A percentile compares a stretch with the other conserved stretches of the same genome.
These are phyloP conservation scores for Fusarium redolens DNA, from an alignment of 2,329 filamentous ascomycete genomes.

Conservation along the genomic window DNA sequence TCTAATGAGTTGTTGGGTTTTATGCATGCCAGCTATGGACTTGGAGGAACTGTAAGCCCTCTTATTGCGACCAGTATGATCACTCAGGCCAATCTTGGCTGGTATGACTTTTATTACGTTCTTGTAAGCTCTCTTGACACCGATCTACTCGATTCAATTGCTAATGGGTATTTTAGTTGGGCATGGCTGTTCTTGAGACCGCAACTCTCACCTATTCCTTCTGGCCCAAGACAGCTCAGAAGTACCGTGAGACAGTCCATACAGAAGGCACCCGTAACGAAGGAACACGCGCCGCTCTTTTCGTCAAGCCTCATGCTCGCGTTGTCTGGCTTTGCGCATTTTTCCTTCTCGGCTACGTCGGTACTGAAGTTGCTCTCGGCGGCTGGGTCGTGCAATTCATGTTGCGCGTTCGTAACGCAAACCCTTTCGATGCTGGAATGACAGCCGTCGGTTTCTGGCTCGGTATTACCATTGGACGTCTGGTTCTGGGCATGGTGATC, in stretches of 20 bases:
- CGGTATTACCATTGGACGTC: conserved; percentile 77
- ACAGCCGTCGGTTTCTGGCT: conserved; percentile 85
- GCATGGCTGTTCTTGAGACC: conserved; percentile 3
- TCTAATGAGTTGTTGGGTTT: conserved; percentile 77
- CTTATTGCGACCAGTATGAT: conserved; percentile 78
- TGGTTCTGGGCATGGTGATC: conserved; percentile 19
- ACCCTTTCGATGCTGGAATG: conserved; percentile 76
- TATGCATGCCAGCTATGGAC: conserved; percentile 74
- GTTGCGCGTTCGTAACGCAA: conserved; percentile 76
- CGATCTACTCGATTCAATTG: fast-evolving
- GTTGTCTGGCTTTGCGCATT: conserved; percentile 76
- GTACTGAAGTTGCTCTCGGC: conserved; percentile 79
- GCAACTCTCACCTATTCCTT: conserved; percentile 64
- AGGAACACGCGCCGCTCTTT: conserved; percentile 48
- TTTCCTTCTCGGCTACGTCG: conserved; percentile 82
- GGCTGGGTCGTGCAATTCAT: conserved; percentile 90
- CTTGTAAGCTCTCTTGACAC: conserved; percentile 47
- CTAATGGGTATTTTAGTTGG: not conserved
- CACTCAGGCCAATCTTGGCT: conserved; percentile 67
- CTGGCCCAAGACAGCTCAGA: conserved; percentile 66
- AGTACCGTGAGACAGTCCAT: conserved; percentile 57
- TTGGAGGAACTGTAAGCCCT: conserved; percentile 75
- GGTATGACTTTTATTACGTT: conserved; percentile 78
- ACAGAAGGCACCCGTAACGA: conserved; percentile 39
- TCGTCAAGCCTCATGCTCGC: conserved; percentile 55